Conservation (phyloP, 192 early-diverging fungal genomes). For the Linnemannia elongata region DNA sequence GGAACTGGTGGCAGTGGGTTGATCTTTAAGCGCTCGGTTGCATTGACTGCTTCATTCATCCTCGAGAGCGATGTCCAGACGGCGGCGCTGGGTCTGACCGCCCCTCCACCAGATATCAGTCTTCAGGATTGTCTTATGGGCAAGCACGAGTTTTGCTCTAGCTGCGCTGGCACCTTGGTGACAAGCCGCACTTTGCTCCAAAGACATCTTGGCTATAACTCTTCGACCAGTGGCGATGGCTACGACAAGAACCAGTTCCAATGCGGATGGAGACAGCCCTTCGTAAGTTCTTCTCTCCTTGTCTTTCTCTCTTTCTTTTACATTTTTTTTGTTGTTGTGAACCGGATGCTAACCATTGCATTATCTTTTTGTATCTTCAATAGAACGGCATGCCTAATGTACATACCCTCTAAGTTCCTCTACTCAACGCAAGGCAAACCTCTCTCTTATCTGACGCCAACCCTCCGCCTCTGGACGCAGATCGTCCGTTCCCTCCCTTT, state of each 20-base stretch:
- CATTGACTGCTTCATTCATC: slow-evolving; percentile 47
- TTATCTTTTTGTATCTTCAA: slow-evolving; percentile 1
- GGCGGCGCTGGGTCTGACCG: not conserved
- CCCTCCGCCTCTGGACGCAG: not conserved
- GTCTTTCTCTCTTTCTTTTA: not conserved
- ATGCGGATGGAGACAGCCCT: slow-evolving; percentile 70
- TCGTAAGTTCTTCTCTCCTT: slow-evolving; percentile 58
- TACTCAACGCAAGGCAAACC: not conserved
- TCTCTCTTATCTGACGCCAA: not conserved
- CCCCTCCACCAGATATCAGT: slow-evolving; percentile 66
- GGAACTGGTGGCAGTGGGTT: slow-evolving; percentile 68
- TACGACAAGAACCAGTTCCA: slow-evolving; percentile 68
- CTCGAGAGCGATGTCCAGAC: slow-evolving; percentile 30
- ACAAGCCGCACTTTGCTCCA: slow-evolving; percentile 64
- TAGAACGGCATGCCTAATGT: slow-evolving; percentile 50
- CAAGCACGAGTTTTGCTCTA: slow-evolving; percentile 57
- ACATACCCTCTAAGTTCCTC: slow-evolving; percentile 41
- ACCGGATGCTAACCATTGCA: not conserved
- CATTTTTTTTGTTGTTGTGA: not conserved
- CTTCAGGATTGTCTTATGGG: slow-evolving; percentile 68
- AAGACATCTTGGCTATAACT: slow-evolving; percentile 68
- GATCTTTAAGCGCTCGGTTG: slow-evolving; percentile 48
- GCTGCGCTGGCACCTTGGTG: slow-evolving; percentile 60
- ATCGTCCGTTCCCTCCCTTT: not conserved
- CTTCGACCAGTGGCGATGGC: slow-evolving; percentile 62